phyloP scores from a whole-genome alignment of 169 alveolate genomes.

The Plasmodium sp. region DNA sequence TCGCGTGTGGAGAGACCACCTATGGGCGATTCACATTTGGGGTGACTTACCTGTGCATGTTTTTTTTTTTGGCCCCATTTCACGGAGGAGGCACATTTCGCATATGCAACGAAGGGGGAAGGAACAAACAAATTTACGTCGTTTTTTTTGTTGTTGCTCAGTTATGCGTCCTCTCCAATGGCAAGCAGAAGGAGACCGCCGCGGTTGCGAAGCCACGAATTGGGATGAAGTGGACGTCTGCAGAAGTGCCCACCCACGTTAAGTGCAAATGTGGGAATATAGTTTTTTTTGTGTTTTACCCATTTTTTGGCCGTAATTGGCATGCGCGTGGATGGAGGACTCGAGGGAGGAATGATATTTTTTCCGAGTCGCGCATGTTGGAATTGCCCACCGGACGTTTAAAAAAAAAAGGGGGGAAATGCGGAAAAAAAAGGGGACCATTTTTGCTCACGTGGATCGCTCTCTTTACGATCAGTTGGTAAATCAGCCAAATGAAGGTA shows the following conservation, averaged over 20 bases:
- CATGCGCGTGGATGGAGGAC: background rate
- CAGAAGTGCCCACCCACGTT: background rate
- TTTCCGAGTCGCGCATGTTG: background rate
- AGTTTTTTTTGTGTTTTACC: background rate
- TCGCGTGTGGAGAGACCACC: background rate
- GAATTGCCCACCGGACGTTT: background rate
- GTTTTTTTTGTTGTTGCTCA: background rate
- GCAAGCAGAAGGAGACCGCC: background rate
- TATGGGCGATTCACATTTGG: background rate
- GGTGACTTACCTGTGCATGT: background rate
- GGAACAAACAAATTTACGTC: background rate
- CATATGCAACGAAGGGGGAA: background rate
- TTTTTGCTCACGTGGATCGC: background rate
- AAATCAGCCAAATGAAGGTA: background rate
- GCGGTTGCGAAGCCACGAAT: background rate
- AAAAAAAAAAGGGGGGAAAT: background rate
- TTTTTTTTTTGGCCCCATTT: background rate
- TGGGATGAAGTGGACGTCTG: background rate
- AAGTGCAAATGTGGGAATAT: background rate
- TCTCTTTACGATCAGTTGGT: background rate
- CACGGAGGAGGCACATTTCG: background rate
- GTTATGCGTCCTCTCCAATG: background rate
- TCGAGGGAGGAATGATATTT: background rate
- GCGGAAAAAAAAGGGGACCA: background rate
- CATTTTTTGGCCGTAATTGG: background rate